Conservation (phyloP, 495 filamentous ascomycete genomes). For the Choiromyces venosus region DNA sequence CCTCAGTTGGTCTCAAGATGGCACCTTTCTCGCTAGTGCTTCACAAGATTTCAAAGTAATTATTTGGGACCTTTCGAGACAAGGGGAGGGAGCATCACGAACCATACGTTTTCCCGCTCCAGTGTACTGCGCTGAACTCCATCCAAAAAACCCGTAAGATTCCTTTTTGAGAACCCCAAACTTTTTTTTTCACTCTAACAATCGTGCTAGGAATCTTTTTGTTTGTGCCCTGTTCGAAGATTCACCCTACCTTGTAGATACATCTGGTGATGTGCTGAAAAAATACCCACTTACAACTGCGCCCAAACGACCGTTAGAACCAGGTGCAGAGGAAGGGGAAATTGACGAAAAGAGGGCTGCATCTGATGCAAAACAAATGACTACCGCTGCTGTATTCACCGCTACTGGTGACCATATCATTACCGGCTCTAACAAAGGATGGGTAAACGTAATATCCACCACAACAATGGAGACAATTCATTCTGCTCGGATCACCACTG, state of each 20-base stretch:
- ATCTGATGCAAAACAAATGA: slow-evolving; percentile 87
- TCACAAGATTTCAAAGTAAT: slow-evolving; percentile 93
- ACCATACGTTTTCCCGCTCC: slow-evolving; percentile 81
- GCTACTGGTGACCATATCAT: slow-evolving; percentile 78
- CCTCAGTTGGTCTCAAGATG: slow-evolving; percentile 87
- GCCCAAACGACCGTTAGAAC: slow-evolving; percentile 60
- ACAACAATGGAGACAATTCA: slow-evolving; percentile 70
- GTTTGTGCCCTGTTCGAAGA: slow-evolving; percentile 89
- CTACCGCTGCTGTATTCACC: slow-evolving; percentile 84
- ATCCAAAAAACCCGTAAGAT: slow-evolving; percentile 81
- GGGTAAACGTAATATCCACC: slow-evolving; percentile 88
- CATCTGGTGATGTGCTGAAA: slow-evolving; percentile 57
- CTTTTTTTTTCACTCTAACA: slow-evolving; percentile 8
- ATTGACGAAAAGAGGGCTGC: slow-evolving; percentile 76
- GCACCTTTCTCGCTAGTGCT: slow-evolving; percentile 87
- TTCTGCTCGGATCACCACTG: slow-evolving; percentile 76
- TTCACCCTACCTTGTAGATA: slow-evolving; percentile 77
- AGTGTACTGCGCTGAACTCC: slow-evolving; percentile 89
- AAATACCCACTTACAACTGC: slow-evolving; percentile 75
- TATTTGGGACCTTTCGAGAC: slow-evolving; percentile 75
- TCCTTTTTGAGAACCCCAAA: neutral
- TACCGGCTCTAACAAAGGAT: slow-evolving; percentile 86
- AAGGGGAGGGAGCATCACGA: slow-evolving; percentile 50
- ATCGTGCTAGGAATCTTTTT: slow-evolving; percentile 46
- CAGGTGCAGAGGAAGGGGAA: slow-evolving; percentile 58